Evolutionary conservation across 768 basidiomycete genomes (phyloP).

Genomic region (Russula lepida): DNA sequence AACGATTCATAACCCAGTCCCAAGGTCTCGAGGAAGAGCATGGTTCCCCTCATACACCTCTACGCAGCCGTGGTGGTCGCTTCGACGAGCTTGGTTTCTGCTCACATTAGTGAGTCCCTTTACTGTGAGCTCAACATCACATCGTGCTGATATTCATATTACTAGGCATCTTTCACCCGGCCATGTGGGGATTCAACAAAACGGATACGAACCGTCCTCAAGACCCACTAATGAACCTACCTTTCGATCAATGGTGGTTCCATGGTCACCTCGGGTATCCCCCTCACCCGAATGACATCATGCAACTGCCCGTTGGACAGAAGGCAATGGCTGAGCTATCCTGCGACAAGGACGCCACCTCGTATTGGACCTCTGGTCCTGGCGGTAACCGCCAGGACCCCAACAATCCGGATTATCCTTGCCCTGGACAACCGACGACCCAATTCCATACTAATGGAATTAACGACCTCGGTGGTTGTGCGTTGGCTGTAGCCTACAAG

Average conservation of each 20-base stretch:
- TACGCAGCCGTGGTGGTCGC: background rate
- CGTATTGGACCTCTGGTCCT: conserved; percentile 19
- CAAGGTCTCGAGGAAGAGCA: background rate
- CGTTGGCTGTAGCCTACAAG: conserved; percentile 39
- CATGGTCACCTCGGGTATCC: conserved; percentile 30
- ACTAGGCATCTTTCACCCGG: conserved; percentile 28
- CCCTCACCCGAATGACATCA: conserved; percentile 27
- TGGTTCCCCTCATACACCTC: background rate
- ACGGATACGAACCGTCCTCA: conserved; percentile 30
- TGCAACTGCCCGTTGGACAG: conserved; percentile 29
- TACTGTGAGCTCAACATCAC: no score
- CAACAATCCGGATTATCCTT: conserved; percentile 21
- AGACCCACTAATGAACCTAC: conserved; percentile 27
- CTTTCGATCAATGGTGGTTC: conserved; percentile 33
- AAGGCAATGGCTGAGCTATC: conserved; percentile 22
- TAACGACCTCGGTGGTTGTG: conserved; percentile 31
- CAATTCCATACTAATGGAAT: conserved; percentile 28
- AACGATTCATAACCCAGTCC: background rate
- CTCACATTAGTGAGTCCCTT: background rate
- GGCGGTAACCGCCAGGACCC: conserved; percentile 24
- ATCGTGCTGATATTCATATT: background rate
- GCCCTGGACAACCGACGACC: conserved; percentile 19
- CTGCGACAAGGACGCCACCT: conserved; percentile 30
- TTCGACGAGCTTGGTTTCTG: conserved; percentile 1
- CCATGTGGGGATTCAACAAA: conserved; percentile 36